Conservation (phyloP, 1,284 basidiomycete species). For the Trichosporon coremiiforme region DNA sequence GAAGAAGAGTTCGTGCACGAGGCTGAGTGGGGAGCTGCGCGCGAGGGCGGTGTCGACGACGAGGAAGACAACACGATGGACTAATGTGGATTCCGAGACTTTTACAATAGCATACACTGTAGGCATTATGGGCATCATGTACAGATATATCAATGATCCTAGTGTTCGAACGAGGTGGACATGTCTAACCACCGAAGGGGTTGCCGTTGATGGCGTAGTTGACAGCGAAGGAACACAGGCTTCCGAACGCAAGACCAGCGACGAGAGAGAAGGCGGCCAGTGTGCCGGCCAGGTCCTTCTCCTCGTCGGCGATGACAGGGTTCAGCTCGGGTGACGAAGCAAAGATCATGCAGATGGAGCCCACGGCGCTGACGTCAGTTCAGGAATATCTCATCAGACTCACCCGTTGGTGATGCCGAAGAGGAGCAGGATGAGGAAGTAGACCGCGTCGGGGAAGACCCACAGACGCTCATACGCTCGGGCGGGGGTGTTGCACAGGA, state of each 20-base stretch:
- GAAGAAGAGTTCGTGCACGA: conserved; percentile 52
- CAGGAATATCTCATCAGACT: conserved; percentile 12
- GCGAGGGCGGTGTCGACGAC: conserved; percentile 49
- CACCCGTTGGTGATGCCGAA: conserved; percentile 81
- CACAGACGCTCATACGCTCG: conserved; percentile 50
- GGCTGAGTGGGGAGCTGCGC: conserved; percentile 48
- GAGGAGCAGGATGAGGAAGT: conserved; percentile 69
- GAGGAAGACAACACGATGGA: conserved; percentile 38
- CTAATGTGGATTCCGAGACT: conserved; percentile 4
- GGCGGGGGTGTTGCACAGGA: conserved; percentile 68
- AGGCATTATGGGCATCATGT: conserved; percentile 30
- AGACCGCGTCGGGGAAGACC: conserved; percentile 72
- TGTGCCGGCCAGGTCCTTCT: conserved; percentile 80
- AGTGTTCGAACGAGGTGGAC: conserved; percentile 13
- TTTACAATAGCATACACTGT: conserved; percentile 27
- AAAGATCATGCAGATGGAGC: conserved; percentile 53
- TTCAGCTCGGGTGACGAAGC: conserved; percentile 53
- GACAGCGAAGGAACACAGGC: conserved; percentile 75
- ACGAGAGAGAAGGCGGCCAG: conserved; percentile 76
- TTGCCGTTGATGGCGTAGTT: conserved; percentile 40
- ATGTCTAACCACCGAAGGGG: conserved; percentile 32
- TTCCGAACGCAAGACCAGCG: conserved; percentile 73
- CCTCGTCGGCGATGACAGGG: conserved; percentile 59
- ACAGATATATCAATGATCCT: conserved; percentile 21
- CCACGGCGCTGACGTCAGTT: conserved; percentile 45